A percentile compares a stretch with the other conserved stretches of the same genome.
Evolutionary conservation across 2,329 filamentous ascomycete genomes (phyloP).

Genomic region (Trichoderma sp.): DNA sequence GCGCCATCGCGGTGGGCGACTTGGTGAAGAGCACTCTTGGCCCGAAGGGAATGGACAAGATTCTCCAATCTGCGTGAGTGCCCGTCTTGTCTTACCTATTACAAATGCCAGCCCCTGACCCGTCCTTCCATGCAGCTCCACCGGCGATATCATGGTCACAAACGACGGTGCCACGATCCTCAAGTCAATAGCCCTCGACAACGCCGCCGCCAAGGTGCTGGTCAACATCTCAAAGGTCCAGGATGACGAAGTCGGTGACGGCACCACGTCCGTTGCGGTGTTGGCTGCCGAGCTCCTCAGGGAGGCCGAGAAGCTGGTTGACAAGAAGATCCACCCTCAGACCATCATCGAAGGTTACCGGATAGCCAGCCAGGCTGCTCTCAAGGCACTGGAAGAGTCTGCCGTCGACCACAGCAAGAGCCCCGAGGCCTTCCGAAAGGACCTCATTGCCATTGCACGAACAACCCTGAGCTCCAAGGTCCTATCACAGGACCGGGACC

Average conservation of each 20-base stretch:
- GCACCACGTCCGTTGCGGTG: constrained; percentile 96
- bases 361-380: constrained; percentile 89
- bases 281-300: constrained; percentile 91
- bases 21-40: constrained; percentile 96
- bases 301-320: constrained; percentile 94
- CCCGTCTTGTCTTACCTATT: constrained; percentile 8
- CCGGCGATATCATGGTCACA: constrained; percentile 95
- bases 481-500: constrained; percentile 85
- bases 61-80: constrained; percentile 87
- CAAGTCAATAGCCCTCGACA: constrained; percentile 97
- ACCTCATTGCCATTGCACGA: constrained; percentile 85
- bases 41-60: constrained; percentile 99
- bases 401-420: constrained; percentile 90
- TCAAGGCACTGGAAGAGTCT: constrained; percentile 78
- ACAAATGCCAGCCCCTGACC: constrained; percentile 25
- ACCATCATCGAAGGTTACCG: constrained; percentile 99
- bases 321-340: constrained; percentile 98
- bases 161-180: constrained; percentile 98
- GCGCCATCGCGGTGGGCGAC: constrained; percentile 96
- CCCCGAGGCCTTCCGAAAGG: constrained; percentile 80
- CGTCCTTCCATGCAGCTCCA: constrained; percentile 62
- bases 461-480: constrained; percentile 98
- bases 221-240: constrained; percentile 99
- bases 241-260: constrained; percentile 97
- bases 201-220: constrained; percentile 95